Evolutionary conservation across 228 moss, liverwort and hornwort species (phyloP).

Genomic region (Sphagnum magellanicum): DNA sequence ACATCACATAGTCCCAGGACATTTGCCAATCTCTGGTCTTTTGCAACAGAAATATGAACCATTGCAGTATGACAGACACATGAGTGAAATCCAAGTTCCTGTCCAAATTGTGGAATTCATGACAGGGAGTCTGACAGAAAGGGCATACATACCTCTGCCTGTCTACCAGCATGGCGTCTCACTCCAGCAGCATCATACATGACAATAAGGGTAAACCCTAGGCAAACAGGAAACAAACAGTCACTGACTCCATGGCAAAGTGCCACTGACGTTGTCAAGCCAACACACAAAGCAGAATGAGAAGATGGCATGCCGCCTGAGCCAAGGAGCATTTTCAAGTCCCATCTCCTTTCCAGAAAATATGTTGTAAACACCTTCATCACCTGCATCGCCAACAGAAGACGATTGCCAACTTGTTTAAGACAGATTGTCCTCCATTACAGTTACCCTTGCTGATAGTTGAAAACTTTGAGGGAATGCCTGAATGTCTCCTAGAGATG

Average conservation of each 20-base stretch:
- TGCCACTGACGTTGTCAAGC: slow-evolving; percentile 87
- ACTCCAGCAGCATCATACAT: slow-evolving; percentile 99
- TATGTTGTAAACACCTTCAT: slow-evolving; percentile 93
- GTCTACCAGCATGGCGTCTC: slow-evolving; percentile 89
- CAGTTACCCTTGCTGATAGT: too few species aligned
- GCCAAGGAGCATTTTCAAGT: slow-evolving; percentile 76
- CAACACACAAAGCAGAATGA: slow-evolving; percentile 90
- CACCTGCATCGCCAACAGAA: slow-evolving; percentile 24
- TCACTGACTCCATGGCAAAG: slow-evolving; percentile 86
- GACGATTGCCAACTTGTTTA: too few species aligned
- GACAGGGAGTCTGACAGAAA: background rate
- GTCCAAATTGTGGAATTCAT: too few species aligned
- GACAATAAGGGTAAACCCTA: slow-evolving; percentile 96
- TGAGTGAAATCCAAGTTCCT: too few species aligned
- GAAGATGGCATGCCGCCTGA: slow-evolving; percentile 99
- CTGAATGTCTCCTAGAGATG: too few species aligned
- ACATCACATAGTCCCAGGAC: too few species aligned
- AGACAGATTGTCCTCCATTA: too few species aligned
- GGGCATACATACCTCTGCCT: slow-evolving; percentile 63
- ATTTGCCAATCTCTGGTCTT: too few species aligned
- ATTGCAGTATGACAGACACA: too few species aligned
- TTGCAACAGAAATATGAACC: too few species aligned
- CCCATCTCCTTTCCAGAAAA: slow-evolving; percentile 81
- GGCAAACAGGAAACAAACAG: slow-evolving; percentile 87
- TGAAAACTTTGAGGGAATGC: too few species aligned